A percentile compares a stretch with the other conserved stretches of the same genome.
phyloP scores from a whole-genome alignment of 306 rosid species.

The Psophocarpus tetragonolobus region DNA sequence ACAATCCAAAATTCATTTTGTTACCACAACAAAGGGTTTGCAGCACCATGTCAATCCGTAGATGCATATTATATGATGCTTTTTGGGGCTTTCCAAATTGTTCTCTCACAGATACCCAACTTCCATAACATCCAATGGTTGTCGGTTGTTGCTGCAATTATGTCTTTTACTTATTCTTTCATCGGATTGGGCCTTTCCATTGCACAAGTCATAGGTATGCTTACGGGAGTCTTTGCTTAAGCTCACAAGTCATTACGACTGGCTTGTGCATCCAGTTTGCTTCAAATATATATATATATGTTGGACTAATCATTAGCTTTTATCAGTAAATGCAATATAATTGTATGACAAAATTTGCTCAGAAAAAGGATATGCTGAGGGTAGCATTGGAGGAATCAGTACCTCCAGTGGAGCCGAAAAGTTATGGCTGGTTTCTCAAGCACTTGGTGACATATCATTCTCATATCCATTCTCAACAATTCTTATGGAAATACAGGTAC shows the following conservation, averaged over 20 bases:
- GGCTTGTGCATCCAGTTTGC: constrained; percentile 11
- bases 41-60: background rate
- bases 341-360: constrained; percentile 28
- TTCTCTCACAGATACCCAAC: constrained; percentile 73
- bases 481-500: constrained; percentile 85
- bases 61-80: constrained; percentile 55
- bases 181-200: constrained; percentile 65
- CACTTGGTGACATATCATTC: constrained; percentile 82
- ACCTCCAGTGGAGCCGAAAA: constrained; percentile 50
- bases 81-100: constrained; percentile 60
- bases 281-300: constrained; percentile 25
- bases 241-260: background rate
- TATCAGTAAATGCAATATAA: background rate
- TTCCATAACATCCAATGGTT: constrained; percentile 74
- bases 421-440: constrained; percentile 73
- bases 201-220: constrained; percentile 46
- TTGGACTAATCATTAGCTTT: background rate
- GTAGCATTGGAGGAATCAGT: constrained; percentile 57
- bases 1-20: too few relatives aligned
- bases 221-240: constrained; percentile 5
- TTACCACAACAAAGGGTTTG: too few relatives aligned
- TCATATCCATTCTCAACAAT: constrained; percentile 81
- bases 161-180: constrained; percentile 68
- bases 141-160: constrained; percentile 69
- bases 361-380: constrained; percentile 69